Evolutionary conservation across 805 yeast genomes (phyloP).

Genomic region (Lipomyces mesembrius): DNA sequence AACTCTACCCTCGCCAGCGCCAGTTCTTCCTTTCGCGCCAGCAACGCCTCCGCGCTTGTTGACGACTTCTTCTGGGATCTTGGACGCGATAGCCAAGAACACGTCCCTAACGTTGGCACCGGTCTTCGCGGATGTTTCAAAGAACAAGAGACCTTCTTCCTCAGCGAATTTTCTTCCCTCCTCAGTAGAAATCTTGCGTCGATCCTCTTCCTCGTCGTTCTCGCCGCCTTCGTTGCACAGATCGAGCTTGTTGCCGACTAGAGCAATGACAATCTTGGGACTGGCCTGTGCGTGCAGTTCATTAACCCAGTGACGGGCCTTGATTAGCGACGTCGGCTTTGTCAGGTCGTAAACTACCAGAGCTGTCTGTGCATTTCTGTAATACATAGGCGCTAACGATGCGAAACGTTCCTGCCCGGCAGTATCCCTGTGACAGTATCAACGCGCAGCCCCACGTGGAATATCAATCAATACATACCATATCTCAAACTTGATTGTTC

Average conservation of each 20-base stretch:
- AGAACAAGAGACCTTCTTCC: conserved; percentile 87
- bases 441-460: conserved; percentile 1
- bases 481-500: conserved; percentile 87
- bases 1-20: conserved; percentile 36
- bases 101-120: conserved; percentile 88
- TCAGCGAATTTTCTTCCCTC: conserved; percentile 89
- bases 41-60: conserved; percentile 36
- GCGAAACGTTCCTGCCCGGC: conserved; percentile 99
- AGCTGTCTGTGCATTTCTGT: conserved; percentile 96
- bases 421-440: conserved; percentile 61
- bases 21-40: conserved; percentile 31
- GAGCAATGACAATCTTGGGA: conserved; percentile 88
- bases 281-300: conserved; percentile 94
- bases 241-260: conserved; percentile 92
- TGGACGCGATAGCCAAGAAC: conserved; percentile 84
- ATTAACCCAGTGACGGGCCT: conserved; percentile 98
- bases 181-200: conserved; percentile 76
- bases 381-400: conserved; percentile 94
- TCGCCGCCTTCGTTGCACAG: conserved; percentile 56
- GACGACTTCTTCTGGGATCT: conserved; percentile 64
- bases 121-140: conserved; percentile 93
- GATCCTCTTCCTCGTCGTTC: conserved; percentile 38
- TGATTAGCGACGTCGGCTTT: conserved; percentile 89
- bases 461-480: conserved; percentile 53
- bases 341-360: conserved; percentile 94